phyloP scores from a whole-genome alignment of 129 eudicot genomes.

The Heracleum sosnowskyi region DNA sequence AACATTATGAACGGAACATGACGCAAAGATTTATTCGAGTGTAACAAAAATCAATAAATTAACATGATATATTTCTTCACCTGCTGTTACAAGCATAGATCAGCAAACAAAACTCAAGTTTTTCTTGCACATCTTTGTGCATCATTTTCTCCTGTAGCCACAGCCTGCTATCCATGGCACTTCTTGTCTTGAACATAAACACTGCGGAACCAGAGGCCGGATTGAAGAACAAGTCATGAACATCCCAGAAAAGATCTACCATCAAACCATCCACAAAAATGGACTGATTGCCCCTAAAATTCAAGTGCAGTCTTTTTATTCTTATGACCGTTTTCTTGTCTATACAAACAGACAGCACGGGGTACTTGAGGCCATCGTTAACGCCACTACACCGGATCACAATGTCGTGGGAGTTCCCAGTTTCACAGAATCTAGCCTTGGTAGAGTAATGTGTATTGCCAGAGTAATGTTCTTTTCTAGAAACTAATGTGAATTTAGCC shows the following conservation, averaged over 20 bases:
- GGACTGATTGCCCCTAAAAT: slow-evolving; percentile 84
- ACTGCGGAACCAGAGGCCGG: slow-evolving; percentile 43
- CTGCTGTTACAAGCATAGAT: slow-evolving; percentile 19
- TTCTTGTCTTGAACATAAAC: slow-evolving; percentile 27
- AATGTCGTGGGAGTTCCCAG: slow-evolving; percentile 54
- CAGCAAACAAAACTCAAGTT: slow-evolving; percentile 14
- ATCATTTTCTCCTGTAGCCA: slow-evolving; percentile 20
- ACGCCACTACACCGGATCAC: slow-evolving; percentile 53
- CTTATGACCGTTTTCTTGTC: slow-evolving; percentile 71
- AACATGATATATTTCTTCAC: not conserved
- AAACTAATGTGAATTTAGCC: slow-evolving; percentile 38
- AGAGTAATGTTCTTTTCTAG: slow-evolving; percentile 59
- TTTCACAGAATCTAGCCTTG: slow-evolving; percentile 54
- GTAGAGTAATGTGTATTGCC: slow-evolving; percentile 64
- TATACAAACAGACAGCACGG: slow-evolving; percentile 50
- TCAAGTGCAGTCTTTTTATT: slow-evolving; percentile 76
- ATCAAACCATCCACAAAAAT: slow-evolving; percentile 77
- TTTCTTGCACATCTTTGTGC: slow-evolving; percentile 10
- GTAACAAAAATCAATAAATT: not conserved
- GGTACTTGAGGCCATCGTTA: slow-evolving; percentile 47
- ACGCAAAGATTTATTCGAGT: not conserved
- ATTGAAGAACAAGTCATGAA: slow-evolving; percentile 74
- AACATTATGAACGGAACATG: not conserved
- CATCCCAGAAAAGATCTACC: slow-evolving; percentile 91
- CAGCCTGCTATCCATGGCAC: slow-evolving; percentile 27